Evolutionary conservation across 305 asterid species (phyloP).

Genomic region (Fraxinus ornus): DNA sequence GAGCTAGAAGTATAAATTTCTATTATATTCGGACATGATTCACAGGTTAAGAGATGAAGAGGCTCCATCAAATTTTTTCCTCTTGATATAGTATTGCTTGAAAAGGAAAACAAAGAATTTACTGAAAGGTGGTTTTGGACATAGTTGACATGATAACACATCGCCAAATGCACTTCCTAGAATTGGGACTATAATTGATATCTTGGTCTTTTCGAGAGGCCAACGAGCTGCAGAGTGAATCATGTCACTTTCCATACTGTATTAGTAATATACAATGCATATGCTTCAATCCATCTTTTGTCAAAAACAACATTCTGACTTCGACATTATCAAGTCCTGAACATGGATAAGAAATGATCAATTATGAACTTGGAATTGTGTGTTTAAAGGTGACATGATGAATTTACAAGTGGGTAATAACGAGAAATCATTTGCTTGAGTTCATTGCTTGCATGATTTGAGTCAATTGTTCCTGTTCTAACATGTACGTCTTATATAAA

Average conservation of each 20-base stretch:
- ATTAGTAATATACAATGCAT: background rate
- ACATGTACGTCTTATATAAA: background rate
- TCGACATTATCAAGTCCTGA: background rate
- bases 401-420: background rate
- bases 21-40: background rate
- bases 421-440: background rate
- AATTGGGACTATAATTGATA: background rate
- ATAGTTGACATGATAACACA: background rate
- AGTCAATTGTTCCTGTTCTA: background rate
- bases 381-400: background rate
- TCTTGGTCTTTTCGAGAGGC: background rate
- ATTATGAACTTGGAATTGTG: background rate
- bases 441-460: background rate
- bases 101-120: background rate
- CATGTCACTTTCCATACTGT: background rate
- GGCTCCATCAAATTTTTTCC: background rate
- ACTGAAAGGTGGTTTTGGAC: background rate
- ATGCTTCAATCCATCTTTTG: background rate
- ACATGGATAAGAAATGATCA: background rate
- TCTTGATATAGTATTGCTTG: background rate
- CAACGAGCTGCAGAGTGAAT: background rate
- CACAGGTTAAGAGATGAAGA: constrained; percentile 7
- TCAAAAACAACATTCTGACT: background rate
- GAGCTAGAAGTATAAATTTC: constrained; percentile 12
- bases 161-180: background rate